Conservation (phyloP, 176 grass and related monocot genomes). For the Ananas comosus region DNA sequence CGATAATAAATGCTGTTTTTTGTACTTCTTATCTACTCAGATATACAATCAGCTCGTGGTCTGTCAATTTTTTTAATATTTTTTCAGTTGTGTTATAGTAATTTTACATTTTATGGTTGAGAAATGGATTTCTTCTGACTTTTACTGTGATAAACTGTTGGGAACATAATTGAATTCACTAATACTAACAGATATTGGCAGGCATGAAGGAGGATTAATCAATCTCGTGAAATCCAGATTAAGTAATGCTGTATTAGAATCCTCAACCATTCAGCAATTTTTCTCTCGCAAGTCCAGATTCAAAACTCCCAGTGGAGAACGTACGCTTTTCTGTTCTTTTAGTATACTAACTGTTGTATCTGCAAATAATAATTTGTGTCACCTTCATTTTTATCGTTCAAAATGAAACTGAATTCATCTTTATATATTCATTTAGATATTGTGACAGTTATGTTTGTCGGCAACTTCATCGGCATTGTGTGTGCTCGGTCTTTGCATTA, state of each 20-base stretch:
- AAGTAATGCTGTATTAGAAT: conserved; percentile 33
- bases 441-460: conserved; percentile 69
- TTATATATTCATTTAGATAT: conserved; percentile 58
- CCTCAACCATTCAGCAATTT: conserved; percentile 14
- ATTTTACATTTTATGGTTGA: neutral
- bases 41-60: neutral
- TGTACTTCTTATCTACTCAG: neutral
- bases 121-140: neutral
- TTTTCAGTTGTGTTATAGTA: neutral
- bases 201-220: conserved; percentile 57
- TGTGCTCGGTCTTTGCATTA: conserved; percentile 82
- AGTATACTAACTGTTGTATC: neutral
- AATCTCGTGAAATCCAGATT: conserved; percentile 45
- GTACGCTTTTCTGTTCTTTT: conserved; percentile 34
- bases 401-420: conserved; percentile 24
- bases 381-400: conserved; percentile 2
- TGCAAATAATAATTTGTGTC: neutral
- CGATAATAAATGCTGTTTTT: neutral
- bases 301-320: conserved; percentile 47
- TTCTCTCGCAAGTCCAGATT: conserved; percentile 33
- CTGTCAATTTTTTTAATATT: neutral
- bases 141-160: neutral
- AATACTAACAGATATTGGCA: conserved; percentile 13
- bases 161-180: neutral
- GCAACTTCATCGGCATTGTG: conserved; percentile 83